Evolutionary conservation across 2,329 filamentous ascomycete genomes (phyloP), one percentile per base, ranked within the genome.

Genomic region (Aspergillus aculeatus): DNA sequence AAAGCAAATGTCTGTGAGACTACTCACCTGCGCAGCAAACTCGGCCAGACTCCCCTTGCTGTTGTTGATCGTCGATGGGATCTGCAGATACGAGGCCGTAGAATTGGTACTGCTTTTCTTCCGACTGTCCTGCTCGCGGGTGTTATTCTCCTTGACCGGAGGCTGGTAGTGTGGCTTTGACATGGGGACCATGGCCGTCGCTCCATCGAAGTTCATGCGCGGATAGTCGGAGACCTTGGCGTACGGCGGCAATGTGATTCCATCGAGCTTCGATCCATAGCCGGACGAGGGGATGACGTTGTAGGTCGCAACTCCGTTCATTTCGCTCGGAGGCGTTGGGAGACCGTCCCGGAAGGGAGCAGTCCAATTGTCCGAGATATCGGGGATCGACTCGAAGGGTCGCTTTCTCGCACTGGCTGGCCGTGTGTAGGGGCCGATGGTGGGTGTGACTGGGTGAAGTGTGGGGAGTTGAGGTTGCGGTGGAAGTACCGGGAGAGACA

Each of bases 31-130:
- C 59, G 92, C 91, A 55, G 91, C 90, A 74, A 96, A 92, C 70
- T 95, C 90, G 10, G 91, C 84, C 66, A 96, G 75, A 70, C 85
- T 93, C 7, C 91, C 90, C 50, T 90, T 89, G 66, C 83, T 86
- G 35, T 87, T 82, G 69, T 88, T 92, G 71, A 96, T 92, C 41
- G 90, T 88, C 49, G 82, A 80, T 6, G 92, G 91, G 47, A 96
- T 87, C 68, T 89, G 86, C 41, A 94, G 80, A 69, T 81, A 80
- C 4, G 80, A 76, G 31, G 79, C 78, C 62, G 81, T 81, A 12
- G 76, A 71, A 50, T 71, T 77, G 41, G 66, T 62, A 10, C 68
- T 66, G 19, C 62, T 64, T 50, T 71, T 75, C 60, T 70, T 73
- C 50, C 69, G 68, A 6, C 56, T 58, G 21, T 61, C 59, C 1